Evolutionary conservation across 2,329 filamentous ascomycete species (phyloP), one percentile per base, ranked within the genome.

Genomic region (Neopestalotiopsis rosae): DNA sequence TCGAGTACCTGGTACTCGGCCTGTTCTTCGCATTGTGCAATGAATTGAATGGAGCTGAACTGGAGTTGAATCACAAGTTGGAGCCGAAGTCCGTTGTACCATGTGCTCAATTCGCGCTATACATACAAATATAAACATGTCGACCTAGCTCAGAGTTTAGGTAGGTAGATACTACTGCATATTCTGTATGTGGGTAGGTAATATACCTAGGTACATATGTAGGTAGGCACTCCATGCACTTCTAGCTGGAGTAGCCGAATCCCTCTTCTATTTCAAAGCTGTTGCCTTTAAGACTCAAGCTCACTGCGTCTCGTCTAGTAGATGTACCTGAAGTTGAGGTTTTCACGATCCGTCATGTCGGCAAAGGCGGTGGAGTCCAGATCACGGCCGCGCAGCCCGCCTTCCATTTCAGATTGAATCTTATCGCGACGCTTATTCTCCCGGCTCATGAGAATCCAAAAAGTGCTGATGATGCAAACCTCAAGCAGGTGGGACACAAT

Each of bases 281-380:
- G 24, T 28, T 28, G 24, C 24, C 24, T 28, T 28, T 28, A 28
- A 28, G 24, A 28, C 24, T 28, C 24, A 28, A 28, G 24, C 24
- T 28, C 24, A 28, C 3, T 28, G 24, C 20, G 14, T 56, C 17
- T 61, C 38, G 20, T n/a, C 42, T 66, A 79, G 67, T 78, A 79
- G 24, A 78, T 78, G 62, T 79, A 79, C 20, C 76, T 72, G 61
- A 79, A 79, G 65, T 87, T 86, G 70, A 84, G 66, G 69, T 87
- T 87, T 77, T 87, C 85, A 24, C 81, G 75, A 76, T 87, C 86
- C 6, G 86, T 88, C 81, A 88, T 74, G 77, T 88, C 86, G 56
- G 82, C 87, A 59, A 75, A 76, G 1, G 86, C 86, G 32, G 85
- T 88, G 4, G 80, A 78, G 72, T 85, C 83, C 56, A 86, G 74